Percentiles rank a stretch among this genome's conserved stretches.
Conservation (phyloP, 164 flowering plant genomes). For the Protea cynaroides region DNA sequence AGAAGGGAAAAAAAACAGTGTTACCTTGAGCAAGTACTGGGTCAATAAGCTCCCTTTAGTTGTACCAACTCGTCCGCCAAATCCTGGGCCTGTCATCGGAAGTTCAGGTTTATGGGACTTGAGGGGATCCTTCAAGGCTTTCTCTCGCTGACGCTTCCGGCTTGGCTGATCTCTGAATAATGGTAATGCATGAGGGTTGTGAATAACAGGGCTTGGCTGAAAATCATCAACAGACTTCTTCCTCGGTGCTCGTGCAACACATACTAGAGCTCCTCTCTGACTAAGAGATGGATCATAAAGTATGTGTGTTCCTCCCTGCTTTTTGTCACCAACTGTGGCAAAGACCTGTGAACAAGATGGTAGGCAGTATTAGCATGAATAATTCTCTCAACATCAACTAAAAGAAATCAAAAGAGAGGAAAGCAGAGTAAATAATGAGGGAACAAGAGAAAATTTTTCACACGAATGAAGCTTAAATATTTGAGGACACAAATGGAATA, state of each 20-base stretch:
- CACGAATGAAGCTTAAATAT: not conserved
- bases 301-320: slow-evolving; percentile 89
- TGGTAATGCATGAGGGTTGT: slow-evolving; percentile 98
- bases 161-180: slow-evolving; percentile 96
- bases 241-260: slow-evolving; percentile 97
- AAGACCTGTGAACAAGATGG: slow-evolving; percentile 46
- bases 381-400: not conserved
- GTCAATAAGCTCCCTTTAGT: slow-evolving; percentile 89
- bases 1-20: slow-evolving; percentile 1
- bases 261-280: slow-evolving; percentile 94
- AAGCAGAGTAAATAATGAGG: not conserved
- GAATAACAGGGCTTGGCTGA: slow-evolving; percentile 71
- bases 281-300: slow-evolving; percentile 88
- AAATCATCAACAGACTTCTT: slow-evolving; percentile 88
- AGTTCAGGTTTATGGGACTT: slow-evolving; percentile 94
- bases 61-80: slow-evolving; percentile 92
- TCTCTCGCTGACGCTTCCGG: slow-evolving; percentile 92
- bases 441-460: not conserved
- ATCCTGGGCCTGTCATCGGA: slow-evolving; percentile 90
- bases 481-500: too few relatives aligned
- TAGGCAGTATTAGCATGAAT: not conserved
- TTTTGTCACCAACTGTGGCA: slow-evolving; percentile 83
- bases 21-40: slow-evolving; percentile 95
- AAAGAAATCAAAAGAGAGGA: not conserved
- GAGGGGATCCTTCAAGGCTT: slow-evolving; percentile 83